Conservation (phyloP, 2,329 filamentous ascomycete species). For the Fusarium nelsonii region DNA sequence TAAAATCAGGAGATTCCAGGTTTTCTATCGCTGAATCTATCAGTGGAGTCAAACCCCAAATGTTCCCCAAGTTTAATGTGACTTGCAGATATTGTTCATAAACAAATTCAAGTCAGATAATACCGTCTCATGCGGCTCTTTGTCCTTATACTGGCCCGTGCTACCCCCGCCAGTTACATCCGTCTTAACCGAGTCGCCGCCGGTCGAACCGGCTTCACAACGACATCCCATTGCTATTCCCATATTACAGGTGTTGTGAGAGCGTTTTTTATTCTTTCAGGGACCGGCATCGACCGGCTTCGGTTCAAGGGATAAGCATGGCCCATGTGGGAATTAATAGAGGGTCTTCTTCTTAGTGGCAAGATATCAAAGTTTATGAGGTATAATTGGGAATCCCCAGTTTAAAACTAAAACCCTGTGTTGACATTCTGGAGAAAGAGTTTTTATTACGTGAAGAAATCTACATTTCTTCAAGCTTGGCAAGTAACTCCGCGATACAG, state of each 20-base stretch:
- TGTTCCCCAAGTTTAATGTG: constrained; percentile 3
- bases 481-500: constrained; percentile 23
- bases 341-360: constrained; percentile 25
- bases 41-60: constrained; percentile 15
- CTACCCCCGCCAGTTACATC: constrained; percentile 25
- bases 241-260: not conserved
- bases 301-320: constrained; percentile 16
- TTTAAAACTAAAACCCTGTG: constrained; percentile 8
- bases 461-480: not conserved
- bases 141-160: constrained; percentile 35
- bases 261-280: too few relatives aligned
- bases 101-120: constrained; percentile 7
- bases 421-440: constrained; percentile 22
- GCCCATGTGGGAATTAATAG: constrained; percentile 20
- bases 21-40: not conserved
- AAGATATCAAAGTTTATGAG: constrained; percentile 1
- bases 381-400: constrained; percentile 5
- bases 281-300: constrained; percentile 41
- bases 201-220: constrained; percentile 26
- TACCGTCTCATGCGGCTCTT: constrained; percentile 17
- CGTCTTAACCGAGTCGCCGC: constrained; percentile 42
- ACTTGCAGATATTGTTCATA: constrained; percentile 32
- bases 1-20: constrained; percentile 4
- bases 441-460: constrained; percentile 40
- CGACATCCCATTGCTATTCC: not conserved